Evolutionary conservation across 164 flowering plant species (phyloP), one percentile per base, ranked within the genome.

Genomic region (Nymphaea colorata): DNA sequence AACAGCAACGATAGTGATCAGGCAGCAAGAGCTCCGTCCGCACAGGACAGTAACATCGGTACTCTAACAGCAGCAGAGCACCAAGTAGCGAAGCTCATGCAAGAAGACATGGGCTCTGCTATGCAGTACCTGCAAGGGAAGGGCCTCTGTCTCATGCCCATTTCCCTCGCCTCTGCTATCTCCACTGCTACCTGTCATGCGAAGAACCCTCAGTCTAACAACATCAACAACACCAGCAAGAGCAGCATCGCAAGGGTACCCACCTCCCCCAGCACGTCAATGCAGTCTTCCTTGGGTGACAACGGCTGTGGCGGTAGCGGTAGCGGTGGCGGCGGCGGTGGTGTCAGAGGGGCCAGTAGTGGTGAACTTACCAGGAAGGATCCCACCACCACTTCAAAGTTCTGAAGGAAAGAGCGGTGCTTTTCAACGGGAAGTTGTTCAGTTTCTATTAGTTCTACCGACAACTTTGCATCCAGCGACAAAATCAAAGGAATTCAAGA

Each of bases 91-190:
- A 87, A 87, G 77, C 80, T 91, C 43, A 84, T 91, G 93, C 96
- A 89, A 60, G 86, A 86, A 65, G 93, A 89, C 76, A 86, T 91
- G 97, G 93, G 92, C 6, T 82, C 91, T 3, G 97, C 97, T 59
- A 91, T 91, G 97, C 97, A 91, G 70, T 91, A 91, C 59, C 77
- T 91, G 0, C 97, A 91, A 75, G 89, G 92, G 12, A 91, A 91
- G 47, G 97, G 97, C 2, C 88, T 91, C 2, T 91, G 97, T 71
- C 85, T 91, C 43, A 91, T 91, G 97, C 97, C 97, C 44, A 91
- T 91, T 5, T 86, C 97, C 3, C 84, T 91, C 7, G 97, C 97
- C 63, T 81, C 88, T 3, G 96, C 97, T 44, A 91, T 91, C 45
- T 87, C 93, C 62, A 79, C 93, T 8, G 79, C 91, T 75, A 85